Evolutionary conservation across 2,329 filamentous ascomycete species (phyloP), one percentile per base, ranked within the genome.

Genomic region (Neofusicoccum parvum): DNA sequence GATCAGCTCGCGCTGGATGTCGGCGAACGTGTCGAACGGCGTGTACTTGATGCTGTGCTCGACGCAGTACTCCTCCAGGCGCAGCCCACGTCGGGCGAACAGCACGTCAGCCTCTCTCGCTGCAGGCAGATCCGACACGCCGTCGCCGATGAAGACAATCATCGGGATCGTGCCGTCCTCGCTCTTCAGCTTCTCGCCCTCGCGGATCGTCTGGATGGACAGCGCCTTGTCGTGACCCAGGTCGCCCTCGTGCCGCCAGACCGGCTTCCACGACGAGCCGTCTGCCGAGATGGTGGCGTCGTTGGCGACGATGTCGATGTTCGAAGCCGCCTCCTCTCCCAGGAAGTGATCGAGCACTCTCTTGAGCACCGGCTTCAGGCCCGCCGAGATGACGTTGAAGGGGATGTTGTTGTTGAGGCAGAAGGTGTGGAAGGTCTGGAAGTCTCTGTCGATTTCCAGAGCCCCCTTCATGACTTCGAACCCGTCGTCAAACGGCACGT

Each of bases 141-240:
- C 88, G 71, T 90, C 88, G 56, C 88, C 88, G 69, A 90, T 89
- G 77, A 90, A 91, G 62, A 90, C 80, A 69, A 90, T 88, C 60
- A 90, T 79, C 0, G 88, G 88, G 53, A 90, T 83, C 2, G 86
- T 86, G 64, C 85, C 87, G 66, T 89, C 85, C 15, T 86, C 84
- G 66, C 82, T 84, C 54, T 83, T 78, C 4, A 86, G 74, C 67
- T 84, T 79, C 1, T 86, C 87, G 20, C 80, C 75, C 7, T 76
- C 77, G n/a, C 87, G 83, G 50, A 85, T 87, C 72, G 89, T 86
- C 50, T 85, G 82, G 65, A 91, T 86, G 3, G 86, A 88, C 6
- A 86, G 79, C 3, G 86, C 87, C 76, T 91, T 90, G 76, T 90
- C 88, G 72, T 90, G 88, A 10, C 88, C 88, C 1, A 88, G 80